Percentiles rank a stretch among this genome's conserved stretches.
These are phyloP conservation scores for Kuraishia piskuri DNA, from an alignment of 805 yeast species.

Conservation along the genomic window DNA sequence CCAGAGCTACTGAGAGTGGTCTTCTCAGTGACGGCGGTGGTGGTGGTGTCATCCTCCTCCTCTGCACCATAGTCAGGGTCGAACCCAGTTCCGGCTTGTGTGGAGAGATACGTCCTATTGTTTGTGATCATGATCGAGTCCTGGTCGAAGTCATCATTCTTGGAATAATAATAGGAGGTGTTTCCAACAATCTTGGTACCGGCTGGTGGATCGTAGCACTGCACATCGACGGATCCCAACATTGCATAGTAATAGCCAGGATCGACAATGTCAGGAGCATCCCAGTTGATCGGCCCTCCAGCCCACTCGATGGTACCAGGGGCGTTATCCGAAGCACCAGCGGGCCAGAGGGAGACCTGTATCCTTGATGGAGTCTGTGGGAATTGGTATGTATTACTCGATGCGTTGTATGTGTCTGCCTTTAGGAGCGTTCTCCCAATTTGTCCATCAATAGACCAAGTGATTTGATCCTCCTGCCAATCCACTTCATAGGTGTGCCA, in stretches of 20 bases:
- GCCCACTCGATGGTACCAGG: conserved; percentile 74
- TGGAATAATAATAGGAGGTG: conserved; percentile 45
- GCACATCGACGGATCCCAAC: conserved; percentile 49
- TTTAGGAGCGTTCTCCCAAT: conserved; percentile 56
- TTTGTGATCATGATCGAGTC: conserved; percentile 53
- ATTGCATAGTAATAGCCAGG: conserved; percentile 78
- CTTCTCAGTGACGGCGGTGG: background rate
- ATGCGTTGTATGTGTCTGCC: conserved; percentile 52
- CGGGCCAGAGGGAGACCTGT: conserved; percentile 75
- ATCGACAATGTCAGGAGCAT: conserved; percentile 58
- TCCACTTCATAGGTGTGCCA: conserved; percentile 74
- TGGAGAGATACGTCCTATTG: conserved; percentile 50
- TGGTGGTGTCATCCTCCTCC: background rate
- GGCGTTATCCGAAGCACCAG: conserved; percentile 46
- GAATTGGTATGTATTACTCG: conserved; percentile 44
- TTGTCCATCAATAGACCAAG: conserved; percentile 69
- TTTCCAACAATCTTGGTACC: conserved; percentile 36
- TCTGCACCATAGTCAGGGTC: conserved; percentile 34
- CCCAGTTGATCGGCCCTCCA: conserved; percentile 84
- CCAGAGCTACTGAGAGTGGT: background rate
- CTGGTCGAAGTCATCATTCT: conserved; percentile 35
- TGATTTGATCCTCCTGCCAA: conserved; percentile 66
- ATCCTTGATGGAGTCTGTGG: conserved; percentile 74
- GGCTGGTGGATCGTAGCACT: conserved; percentile 68
- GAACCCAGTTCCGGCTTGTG: conserved; percentile 57